Percentiles rank a stretch among this genome's conserved stretches.
Conservation (phyloP, 805 yeast genomes). For the Suhomyces canberraensis region DNA sequence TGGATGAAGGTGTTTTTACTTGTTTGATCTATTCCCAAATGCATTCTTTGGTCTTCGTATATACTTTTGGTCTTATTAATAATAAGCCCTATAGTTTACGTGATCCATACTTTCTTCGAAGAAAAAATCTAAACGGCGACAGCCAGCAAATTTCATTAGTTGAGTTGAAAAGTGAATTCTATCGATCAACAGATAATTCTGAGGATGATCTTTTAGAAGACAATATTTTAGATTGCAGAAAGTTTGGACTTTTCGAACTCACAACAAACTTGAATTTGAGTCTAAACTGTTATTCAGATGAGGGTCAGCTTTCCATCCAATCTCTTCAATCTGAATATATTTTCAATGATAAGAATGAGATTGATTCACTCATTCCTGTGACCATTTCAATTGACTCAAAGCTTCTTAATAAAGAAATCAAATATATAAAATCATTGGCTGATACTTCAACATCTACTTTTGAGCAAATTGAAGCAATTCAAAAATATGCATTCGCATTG, state of each 20-base stretch:
- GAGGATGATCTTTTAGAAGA: conserved; percentile 3
- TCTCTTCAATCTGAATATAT: not conserved
- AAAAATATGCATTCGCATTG: conserved; percentile 11
- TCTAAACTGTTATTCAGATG: conserved; percentile 8
- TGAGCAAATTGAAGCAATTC: conserved; percentile 7
- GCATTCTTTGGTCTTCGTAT: conserved; percentile 29
- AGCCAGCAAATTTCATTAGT: conserved; percentile 15
- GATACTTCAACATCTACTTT: not conserved
- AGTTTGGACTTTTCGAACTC: conserved; percentile 17
- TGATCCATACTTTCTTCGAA: conserved; percentile 32
- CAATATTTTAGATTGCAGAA: not conserved
- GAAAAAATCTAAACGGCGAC: conserved; percentile 6
- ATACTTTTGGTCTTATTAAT: conserved; percentile 30
- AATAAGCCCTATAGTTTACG: conserved; percentile 34
- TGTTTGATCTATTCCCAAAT: conserved; percentile 30
- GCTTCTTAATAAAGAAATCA: not conserved
- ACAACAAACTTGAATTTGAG: conserved; percentile 14
- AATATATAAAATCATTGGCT: not conserved
- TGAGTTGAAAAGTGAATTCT: conserved; percentile 1
- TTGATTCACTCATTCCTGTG: not conserved
- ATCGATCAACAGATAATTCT: not conserved
- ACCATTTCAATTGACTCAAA: not conserved
- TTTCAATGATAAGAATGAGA: not conserved
- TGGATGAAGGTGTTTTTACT: conserved; percentile 15
- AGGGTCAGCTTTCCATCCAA: not conserved